These are phyloP conservation scores for Cladosporium colombiae DNA, from an alignment of 2,329 filamentous ascomycete species.

Conservation along the genomic window DNA sequence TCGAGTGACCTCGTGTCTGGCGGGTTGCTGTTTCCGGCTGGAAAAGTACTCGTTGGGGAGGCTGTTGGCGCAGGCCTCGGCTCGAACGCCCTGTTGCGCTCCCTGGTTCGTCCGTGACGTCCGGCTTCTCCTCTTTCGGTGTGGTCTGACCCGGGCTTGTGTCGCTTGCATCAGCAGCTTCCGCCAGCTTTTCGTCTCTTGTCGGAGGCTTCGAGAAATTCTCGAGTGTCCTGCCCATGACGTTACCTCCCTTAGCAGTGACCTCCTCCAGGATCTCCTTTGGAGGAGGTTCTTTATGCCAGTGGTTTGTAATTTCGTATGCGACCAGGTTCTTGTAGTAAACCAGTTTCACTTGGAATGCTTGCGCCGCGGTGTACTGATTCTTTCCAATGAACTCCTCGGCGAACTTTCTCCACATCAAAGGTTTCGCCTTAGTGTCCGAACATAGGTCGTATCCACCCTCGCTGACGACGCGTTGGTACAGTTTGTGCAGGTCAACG, in stretches of 20 bases:
- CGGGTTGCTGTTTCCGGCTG: slow-evolving; percentile 73
- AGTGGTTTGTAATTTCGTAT: slow-evolving; percentile 78
- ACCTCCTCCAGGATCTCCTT: slow-evolving; percentile 82
- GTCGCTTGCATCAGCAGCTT: slow-evolving; percentile 53
- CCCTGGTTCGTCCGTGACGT: slow-evolving; percentile 52
- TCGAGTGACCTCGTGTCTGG: slow-evolving; percentile 57
- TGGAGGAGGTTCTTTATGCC: slow-evolving; percentile 78
- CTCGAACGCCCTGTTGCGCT: slow-evolving; percentile 38
- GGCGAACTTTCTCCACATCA: slow-evolving; percentile 80
- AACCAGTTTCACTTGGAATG: slow-evolving; percentile 81
- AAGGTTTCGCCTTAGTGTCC: slow-evolving; percentile 69
- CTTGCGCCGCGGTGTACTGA: slow-evolving; percentile 76
- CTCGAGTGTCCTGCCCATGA: slow-evolving; percentile 77
- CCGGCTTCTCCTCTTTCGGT: slow-evolving; percentile 54
- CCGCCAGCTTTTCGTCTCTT: slow-evolving; percentile 47
- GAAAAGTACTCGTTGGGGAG: slow-evolving; percentile 79
- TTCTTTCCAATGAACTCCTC: slow-evolving; percentile 74
- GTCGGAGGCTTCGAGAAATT: slow-evolving; percentile 63
- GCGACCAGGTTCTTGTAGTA: slow-evolving; percentile 87
- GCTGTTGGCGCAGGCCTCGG: slow-evolving; percentile 65
- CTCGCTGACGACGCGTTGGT: slow-evolving; percentile 71
- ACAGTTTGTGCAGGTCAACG: slow-evolving; percentile 76
- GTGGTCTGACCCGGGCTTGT: slow-evolving; percentile 49
- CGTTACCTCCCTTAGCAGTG: slow-evolving; percentile 75
- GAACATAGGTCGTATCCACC: slow-evolving; percentile 83